Conservation (phyloP, 148 eudicot genomes). For the Vaccinium vitisidaea region DNA sequence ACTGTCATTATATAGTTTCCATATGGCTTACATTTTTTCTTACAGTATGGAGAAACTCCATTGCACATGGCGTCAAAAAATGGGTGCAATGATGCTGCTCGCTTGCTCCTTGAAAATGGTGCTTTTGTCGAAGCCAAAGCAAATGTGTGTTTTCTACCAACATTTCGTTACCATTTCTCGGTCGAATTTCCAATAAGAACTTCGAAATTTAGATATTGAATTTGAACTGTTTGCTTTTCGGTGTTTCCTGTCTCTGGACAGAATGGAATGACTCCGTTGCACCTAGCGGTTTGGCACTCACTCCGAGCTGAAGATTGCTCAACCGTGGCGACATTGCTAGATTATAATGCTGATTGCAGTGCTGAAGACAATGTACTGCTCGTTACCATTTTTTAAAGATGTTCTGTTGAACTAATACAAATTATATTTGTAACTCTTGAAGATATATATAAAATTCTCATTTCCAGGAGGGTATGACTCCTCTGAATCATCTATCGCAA, state of each 20-base stretch:
- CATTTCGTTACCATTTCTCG: background rate
- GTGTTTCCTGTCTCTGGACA: conserved; percentile 25
- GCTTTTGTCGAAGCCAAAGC: conserved; percentile 93
- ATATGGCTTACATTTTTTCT: conserved; percentile 9
- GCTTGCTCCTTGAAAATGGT: conserved; percentile 86
- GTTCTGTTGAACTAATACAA: background rate
- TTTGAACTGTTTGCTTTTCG: too few relatives aligned
- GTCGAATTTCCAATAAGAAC: background rate
- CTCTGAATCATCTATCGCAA: conserved; percentile 73
- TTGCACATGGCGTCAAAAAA: conserved; percentile 99
- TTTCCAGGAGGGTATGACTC: conserved; percentile 81
- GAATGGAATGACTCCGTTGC: conserved; percentile 99
- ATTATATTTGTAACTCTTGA: background rate
- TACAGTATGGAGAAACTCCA: conserved; percentile 98
- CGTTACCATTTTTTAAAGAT: background rate
- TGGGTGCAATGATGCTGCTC: conserved; percentile 86
- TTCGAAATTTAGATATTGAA: too few relatives aligned
- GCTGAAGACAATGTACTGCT: conserved; percentile 70
- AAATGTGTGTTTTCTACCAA: conserved; percentile 47
- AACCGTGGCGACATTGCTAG: conserved; percentile 79
- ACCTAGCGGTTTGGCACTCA: conserved; percentile 97
- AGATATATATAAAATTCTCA: conserved; percentile 13
- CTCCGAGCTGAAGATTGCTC: conserved; percentile 67
- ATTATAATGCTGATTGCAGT: conserved; percentile 84
- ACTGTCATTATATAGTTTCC: background rate